Evolutionary conservation across 148 eudicot genomes (phyloP).

Genomic region (Euryodendron excelsum): DNA sequence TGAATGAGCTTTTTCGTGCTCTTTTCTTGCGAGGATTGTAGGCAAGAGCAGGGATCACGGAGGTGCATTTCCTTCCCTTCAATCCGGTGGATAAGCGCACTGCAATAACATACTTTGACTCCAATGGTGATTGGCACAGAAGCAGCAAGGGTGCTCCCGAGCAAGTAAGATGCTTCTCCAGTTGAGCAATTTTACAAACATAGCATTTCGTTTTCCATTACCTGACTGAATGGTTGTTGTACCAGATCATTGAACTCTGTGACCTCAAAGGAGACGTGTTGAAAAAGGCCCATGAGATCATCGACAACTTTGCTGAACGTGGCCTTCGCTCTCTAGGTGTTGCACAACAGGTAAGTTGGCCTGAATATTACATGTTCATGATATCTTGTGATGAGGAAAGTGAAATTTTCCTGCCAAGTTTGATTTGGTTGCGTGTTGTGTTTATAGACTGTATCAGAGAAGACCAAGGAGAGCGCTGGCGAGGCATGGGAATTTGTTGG

Average conservation of each 20-base stretch:
- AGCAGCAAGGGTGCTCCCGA: conserved; percentile 89
- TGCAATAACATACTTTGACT: conserved; percentile 66
- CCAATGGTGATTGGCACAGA: conserved; percentile 68
- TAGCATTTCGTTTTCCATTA: conserved; percentile 7
- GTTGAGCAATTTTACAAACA: no score
- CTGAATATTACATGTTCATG: not conserved
- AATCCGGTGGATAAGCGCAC: conserved; percentile 85
- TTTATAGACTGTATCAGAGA: conserved; percentile 64
- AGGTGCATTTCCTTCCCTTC: conserved; percentile 76
- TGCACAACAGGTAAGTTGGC: conserved; percentile 56
- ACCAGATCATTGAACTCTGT: conserved; percentile 82
- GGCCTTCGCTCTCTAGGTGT: conserved; percentile 92
- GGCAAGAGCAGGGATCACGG: conserved; percentile 78
- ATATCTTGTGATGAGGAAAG: not conserved
- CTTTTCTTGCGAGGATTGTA: conserved; percentile 19
- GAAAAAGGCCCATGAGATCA: conserved; percentile 59
- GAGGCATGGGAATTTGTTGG: conserved; percentile 90
- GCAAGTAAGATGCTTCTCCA: conserved; percentile 37
- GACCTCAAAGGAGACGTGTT: conserved; percentile 53
- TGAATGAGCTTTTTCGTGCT: not conserved
- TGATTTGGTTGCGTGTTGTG: not conserved
- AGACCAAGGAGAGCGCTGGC: conserved; percentile 72
- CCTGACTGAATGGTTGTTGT: not conserved
- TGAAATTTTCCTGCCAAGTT: not conserved
- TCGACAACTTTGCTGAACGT: conserved; percentile 74